phyloP scores from a whole-genome alignment of 2,329 filamentous ascomycete species.

The Paraconiothyrium sp. region DNA sequence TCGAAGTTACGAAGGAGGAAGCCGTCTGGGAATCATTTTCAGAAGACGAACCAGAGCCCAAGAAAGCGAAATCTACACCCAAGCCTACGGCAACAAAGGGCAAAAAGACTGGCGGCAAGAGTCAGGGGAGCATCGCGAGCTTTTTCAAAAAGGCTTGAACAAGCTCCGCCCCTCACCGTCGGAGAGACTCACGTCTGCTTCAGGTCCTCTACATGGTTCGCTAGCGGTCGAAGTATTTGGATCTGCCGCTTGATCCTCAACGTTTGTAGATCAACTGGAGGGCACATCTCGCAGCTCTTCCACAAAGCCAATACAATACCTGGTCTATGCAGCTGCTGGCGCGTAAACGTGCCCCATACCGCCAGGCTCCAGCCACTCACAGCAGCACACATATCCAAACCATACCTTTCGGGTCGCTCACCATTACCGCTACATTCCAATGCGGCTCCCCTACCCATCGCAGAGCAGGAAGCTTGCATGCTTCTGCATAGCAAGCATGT shows the following conservation, averaged over 20 bases:
- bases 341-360: background rate
- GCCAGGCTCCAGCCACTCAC: conserved; percentile 23
- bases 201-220: background rate
- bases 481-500: background rate
- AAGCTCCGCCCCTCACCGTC: background rate
- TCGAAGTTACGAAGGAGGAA: conserved; percentile 85
- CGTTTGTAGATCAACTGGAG: conserved; percentile 6
- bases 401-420: conserved; percentile 11
- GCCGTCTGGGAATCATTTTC: conserved; percentile 91
- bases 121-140: conserved; percentile 87
- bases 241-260: conserved; percentile 1
- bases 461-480: conserved; percentile 8
- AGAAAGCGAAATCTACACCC: conserved; percentile 62
- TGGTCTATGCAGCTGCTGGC: conserved; percentile 6
- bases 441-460: conserved; percentile 4
- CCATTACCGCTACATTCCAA: conserved; percentile 10
- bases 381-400: conserved; percentile 25
- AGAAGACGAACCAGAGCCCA: conserved; percentile 77
- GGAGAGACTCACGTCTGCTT: background rate
- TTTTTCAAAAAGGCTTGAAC: conserved; percentile 82
- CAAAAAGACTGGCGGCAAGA: conserved; percentile 57
- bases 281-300: background rate
- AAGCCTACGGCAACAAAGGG: conserved; percentile 60
- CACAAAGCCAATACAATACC: background rate
- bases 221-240: background rate